Conservation (phyloP, 73 alveolate species). For the Tetrahymena malaccensis region DNA sequence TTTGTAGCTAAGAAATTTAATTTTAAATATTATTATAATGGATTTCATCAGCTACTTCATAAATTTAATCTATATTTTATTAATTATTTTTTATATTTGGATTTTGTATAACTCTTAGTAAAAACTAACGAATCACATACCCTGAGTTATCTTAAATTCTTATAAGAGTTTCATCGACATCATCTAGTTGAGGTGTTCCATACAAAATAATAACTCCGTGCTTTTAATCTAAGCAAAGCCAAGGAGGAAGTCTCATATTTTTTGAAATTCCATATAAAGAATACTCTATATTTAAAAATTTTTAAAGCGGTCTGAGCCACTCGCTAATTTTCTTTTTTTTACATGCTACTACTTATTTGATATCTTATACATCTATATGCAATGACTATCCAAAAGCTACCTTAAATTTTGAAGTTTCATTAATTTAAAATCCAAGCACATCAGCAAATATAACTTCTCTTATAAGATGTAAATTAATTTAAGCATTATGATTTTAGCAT, state of each 20-base stretch:
- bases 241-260: not conserved
- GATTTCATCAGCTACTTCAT: not conserved
- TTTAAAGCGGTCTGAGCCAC: not conserved
- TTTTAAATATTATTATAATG: no score
- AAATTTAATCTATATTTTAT: not conserved
- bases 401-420: not conserved
- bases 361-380: not conserved
- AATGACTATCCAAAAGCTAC: not conserved
- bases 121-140: not conserved
- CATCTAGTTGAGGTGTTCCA: not conserved
- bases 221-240: not conserved
- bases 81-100: not conserved
- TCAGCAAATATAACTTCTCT: not conserved
- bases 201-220: not conserved
- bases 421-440: not conserved
- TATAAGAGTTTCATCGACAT: not conserved
- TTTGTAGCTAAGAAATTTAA: no score
- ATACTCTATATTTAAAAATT: not conserved
- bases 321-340: not conserved
- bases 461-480: not conserved
- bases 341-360: not conserved
- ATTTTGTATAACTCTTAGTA: not conserved
- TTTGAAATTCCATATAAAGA: not conserved
- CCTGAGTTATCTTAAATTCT: not conserved
- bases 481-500: not conserved